Conservation (phyloP, 2,329 filamentous ascomycete genomes). For the Apiospora kogelbergensis region DNA sequence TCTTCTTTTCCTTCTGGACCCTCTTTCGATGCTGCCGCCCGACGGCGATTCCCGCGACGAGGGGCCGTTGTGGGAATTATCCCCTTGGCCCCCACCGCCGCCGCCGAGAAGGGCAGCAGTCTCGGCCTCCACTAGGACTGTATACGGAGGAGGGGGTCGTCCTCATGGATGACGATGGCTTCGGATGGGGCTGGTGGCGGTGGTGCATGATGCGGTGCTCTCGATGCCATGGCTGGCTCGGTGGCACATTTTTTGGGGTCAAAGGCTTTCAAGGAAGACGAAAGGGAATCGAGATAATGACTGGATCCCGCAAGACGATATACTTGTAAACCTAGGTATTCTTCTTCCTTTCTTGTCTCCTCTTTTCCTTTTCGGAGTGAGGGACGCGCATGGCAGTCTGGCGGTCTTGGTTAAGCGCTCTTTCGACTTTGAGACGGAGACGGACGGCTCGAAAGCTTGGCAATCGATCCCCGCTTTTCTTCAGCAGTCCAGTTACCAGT, state of each 20-base stretch:
- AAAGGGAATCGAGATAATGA: not conserved
- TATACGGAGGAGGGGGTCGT: conserved; percentile 1
- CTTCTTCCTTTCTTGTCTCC: not conserved
- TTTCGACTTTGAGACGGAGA: not conserved
- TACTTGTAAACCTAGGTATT: not conserved
- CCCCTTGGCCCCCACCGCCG: not conserved
- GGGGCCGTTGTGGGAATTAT: not conserved
- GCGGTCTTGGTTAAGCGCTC: not conserved
- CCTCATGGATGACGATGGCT: not conserved
- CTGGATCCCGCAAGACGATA: not conserved
- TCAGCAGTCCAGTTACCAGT: too few species aligned
- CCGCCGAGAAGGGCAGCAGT: not conserved
- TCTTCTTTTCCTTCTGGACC: not conserved
- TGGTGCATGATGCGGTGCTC: not conserved
- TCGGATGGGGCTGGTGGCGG: not conserved
- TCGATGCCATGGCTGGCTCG: not conserved
- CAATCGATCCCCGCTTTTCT: too few species aligned
- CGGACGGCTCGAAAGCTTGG: not conserved
- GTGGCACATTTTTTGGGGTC: not conserved
- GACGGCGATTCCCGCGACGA: not conserved
- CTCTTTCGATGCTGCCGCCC: not conserved
- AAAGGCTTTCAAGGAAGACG: not conserved
- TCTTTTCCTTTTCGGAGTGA: not conserved
- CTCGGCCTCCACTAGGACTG: not conserved
- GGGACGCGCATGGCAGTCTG: not conserved